These are phyloP conservation scores for Otatea glauca DNA, from an alignment of 176 grass and related monocot genomes.

Conservation along the genomic window DNA sequence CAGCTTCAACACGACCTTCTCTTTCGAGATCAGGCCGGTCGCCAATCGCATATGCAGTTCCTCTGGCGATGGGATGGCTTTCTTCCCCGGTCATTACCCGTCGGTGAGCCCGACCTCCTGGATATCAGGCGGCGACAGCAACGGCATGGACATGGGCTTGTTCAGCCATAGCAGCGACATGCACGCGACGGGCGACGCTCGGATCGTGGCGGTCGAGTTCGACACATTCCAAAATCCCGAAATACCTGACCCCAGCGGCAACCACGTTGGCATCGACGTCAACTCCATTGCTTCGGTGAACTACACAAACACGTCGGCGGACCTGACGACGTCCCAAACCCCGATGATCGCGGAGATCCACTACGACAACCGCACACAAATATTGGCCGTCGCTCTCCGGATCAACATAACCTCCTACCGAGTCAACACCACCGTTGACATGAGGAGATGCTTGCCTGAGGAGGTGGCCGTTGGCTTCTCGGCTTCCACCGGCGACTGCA, in stretches of 20 bases:
- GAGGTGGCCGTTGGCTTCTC: constrained; percentile 49
- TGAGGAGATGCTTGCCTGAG: not conserved
- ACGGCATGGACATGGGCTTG: constrained; percentile 39
- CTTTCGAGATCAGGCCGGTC: too few species aligned
- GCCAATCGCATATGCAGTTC: too few species aligned
- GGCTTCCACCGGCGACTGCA: not conserved
- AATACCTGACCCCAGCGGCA: too few species aligned
- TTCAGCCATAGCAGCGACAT: not conserved
- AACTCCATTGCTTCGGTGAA: too few species aligned
- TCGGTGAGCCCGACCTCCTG: not conserved
- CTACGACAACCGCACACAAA: constrained; percentile 11
- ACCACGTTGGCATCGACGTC: too few species aligned
- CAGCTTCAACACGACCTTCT: too few species aligned
- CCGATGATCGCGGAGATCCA: not conserved
- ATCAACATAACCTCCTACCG: not conserved
- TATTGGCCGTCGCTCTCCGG: not conserved
- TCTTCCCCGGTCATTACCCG: too few species aligned
- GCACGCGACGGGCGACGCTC: too few species aligned
- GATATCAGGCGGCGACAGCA: too few species aligned
- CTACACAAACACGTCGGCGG: not conserved
- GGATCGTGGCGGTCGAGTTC: too few species aligned
- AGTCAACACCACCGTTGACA: not conserved
- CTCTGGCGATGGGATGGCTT: not conserved
- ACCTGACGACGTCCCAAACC: not conserved
- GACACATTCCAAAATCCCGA: too few species aligned